Percentiles rank a stretch among this genome's conserved stretches.
These are phyloP conservation scores for Cryptococcus sp. DNA, from an alignment of 1,284 basidiomycete species.

Conservation along the genomic window DNA sequence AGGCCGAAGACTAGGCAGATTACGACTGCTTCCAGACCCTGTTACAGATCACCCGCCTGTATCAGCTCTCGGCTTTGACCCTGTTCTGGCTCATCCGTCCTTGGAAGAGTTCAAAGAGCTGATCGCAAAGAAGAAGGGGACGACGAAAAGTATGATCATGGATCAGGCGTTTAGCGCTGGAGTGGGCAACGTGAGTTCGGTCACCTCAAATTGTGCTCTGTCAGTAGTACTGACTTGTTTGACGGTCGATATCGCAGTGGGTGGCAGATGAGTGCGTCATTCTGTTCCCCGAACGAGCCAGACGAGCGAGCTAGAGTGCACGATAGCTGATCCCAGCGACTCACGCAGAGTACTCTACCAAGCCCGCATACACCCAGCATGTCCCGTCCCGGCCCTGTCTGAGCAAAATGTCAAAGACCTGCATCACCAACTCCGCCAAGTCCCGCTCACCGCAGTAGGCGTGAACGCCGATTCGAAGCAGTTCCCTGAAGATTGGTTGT, in stretches of 20 bases:
- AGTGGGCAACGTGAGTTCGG: slow-evolving; percentile 64
- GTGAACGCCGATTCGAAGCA: slow-evolving; percentile 70
- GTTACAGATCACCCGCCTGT: slow-evolving; percentile 66
- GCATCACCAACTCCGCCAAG: slow-evolving; percentile 62
- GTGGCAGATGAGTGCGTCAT: slow-evolving; percentile 63
- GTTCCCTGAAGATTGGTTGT: slow-evolving; percentile 64
- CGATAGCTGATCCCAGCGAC: background rate
- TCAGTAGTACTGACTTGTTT: background rate
- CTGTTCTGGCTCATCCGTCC: slow-evolving; percentile 70
- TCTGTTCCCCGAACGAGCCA: background rate
- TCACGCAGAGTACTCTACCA: slow-evolving; percentile 71
- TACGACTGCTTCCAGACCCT: slow-evolving; percentile 66
- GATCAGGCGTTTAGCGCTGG: slow-evolving; percentile 81
- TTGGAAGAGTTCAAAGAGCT: slow-evolving; percentile 61
- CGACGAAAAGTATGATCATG: slow-evolving; percentile 75
- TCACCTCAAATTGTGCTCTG: background rate
- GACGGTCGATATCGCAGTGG: slow-evolving; percentile 56
- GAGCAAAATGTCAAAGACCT: slow-evolving; percentile 60
- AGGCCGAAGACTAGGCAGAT: slow-evolving; percentile 70
- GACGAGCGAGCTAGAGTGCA: background rate
- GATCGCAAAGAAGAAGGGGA: slow-evolving; percentile 65
- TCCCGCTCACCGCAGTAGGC: slow-evolving; percentile 67
- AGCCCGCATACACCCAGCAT: slow-evolving; percentile 72
- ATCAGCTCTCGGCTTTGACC: slow-evolving; percentile 73
- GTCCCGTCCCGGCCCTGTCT: slow-evolving; percentile 64